Evolutionary conservation across 2,329 filamentous ascomycete genomes (phyloP).

Genomic region (Monosporascus sp.): DNA sequence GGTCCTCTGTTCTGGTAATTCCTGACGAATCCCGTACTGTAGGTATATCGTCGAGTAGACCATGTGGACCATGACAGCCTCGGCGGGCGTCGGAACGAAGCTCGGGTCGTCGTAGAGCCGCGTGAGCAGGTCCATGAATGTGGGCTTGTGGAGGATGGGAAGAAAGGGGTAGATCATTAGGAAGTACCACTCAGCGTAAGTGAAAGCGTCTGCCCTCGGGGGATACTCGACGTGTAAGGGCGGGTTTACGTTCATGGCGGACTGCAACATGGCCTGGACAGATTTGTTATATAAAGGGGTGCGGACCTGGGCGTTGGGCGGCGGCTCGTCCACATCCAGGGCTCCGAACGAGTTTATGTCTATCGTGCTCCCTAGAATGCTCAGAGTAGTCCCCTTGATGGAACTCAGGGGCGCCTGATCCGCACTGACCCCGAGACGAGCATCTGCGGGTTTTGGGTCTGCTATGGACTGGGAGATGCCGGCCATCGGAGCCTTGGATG

Average conservation of each 20-base stretch:
- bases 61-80: slow-evolving; percentile 71
- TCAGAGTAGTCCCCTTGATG: slow-evolving; percentile 71
- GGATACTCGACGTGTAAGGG: slow-evolving; percentile 57
- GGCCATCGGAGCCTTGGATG: slow-evolving; percentile 20
- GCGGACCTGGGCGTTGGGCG: slow-evolving; percentile 33
- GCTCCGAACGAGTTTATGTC: slow-evolving; percentile 70
- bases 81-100: slow-evolving; percentile 58
- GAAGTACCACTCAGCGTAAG: slow-evolving; percentile 72
- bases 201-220: slow-evolving; percentile 57
- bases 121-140: slow-evolving; percentile 62
- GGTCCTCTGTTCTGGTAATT: slow-evolving; percentile 47
- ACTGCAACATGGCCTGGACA: slow-evolving; percentile 63
- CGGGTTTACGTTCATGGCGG: slow-evolving; percentile 57
- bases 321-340: slow-evolving; percentile 60
- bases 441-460: slow-evolving; percentile 48
- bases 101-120: slow-evolving; percentile 65
- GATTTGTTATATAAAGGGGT: slow-evolving; percentile 64
- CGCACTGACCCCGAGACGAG: slow-evolving; percentile 61
- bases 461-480: slow-evolving; percentile 20
- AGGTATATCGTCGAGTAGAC: slow-evolving; percentile 74
- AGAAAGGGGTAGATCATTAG: slow-evolving; percentile 65
- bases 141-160: slow-evolving; percentile 72
- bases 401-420: slow-evolving; percentile 64
- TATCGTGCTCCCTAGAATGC: slow-evolving; percentile 74
- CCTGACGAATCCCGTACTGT: slow-evolving; percentile 64